phyloP scores from a whole-genome alignment of 441 rosid genomes.

The Erodium moschatum region DNA sequence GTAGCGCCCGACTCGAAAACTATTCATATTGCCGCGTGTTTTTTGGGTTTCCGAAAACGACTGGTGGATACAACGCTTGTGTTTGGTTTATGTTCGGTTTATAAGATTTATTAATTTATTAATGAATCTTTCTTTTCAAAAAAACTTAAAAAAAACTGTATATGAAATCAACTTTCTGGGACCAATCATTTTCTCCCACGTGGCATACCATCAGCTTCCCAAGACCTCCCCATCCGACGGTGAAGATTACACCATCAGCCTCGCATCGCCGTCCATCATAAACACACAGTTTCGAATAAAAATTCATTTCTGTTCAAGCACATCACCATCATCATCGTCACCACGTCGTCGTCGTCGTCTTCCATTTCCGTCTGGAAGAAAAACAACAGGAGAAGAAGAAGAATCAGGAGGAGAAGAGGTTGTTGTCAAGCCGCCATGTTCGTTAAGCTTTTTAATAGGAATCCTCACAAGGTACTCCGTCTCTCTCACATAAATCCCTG shows the following conservation, averaged over 20 bases:
- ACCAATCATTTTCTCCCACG: not conserved
- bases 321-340: not conserved
- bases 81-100: no score
- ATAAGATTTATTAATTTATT: no score
- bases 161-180: not conserved
- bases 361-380: slow-evolving; percentile 4
- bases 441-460: not conserved
- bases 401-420: not conserved
- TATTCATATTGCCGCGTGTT: no score
- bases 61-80: no score
- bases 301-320: not conserved
- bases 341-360: slow-evolving; percentile 4
- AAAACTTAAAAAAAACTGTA: no score
- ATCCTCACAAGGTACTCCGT: slow-evolving; percentile 3
- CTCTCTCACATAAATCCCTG: not conserved
- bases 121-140: no score
- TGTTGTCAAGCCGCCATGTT: not conserved
- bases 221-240: not conserved
- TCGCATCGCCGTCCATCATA: slow-evolving; percentile 7
- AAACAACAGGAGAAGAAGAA: not conserved
- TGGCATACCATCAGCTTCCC: not conserved
- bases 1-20: no score
- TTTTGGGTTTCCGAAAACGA: no score
- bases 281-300: not conserved
- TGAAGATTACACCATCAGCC: not conserved